phyloP scores from a whole-genome alignment of 345 rosid species.

The Populus alba region DNA sequence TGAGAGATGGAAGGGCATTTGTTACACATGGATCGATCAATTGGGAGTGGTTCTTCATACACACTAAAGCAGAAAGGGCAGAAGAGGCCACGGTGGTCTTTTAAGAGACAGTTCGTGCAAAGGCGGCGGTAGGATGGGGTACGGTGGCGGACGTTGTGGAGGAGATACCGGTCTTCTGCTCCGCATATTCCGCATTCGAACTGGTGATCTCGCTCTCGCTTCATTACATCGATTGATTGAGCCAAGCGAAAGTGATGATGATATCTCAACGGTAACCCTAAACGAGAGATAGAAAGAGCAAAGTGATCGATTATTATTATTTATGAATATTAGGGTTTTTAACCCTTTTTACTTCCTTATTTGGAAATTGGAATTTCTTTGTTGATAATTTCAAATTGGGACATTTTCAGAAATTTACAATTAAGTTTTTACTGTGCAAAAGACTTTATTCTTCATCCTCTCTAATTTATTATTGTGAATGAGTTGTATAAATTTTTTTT shows the following conservation, averaged over 20 bases:
- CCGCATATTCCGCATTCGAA: constrained; percentile 40
- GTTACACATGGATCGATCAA: constrained; percentile 34
- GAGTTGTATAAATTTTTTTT: too few relatives aligned
- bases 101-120: constrained; percentile 55
- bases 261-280: constrained; percentile 27
- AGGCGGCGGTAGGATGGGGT: constrained; percentile 30
- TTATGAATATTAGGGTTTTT: too few relatives aligned
- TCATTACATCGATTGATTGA: constrained; percentile 21
- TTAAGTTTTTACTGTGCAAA: too few relatives aligned
- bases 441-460: too few relatives aligned
- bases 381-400: too few relatives aligned
- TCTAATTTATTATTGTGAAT: too few relatives aligned
- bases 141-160: constrained; percentile 37
- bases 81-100: constrained; percentile 38
- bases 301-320: too few relatives aligned
- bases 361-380: too few relatives aligned
- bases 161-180: constrained; percentile 26
- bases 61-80: constrained; percentile 49
- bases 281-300: not conserved
- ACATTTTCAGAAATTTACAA: too few relatives aligned
- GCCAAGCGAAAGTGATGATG: not conserved
- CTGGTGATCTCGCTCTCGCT: constrained; percentile 20
- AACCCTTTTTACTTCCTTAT: too few relatives aligned
- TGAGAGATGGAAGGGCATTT: constrained; percentile 49
- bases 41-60: constrained; percentile 16